Percentiles rank a stretch among this genome's conserved stretches.
Conservation (phyloP, 768 basidiomycete genomes). For the Russula sp. region DNA sequence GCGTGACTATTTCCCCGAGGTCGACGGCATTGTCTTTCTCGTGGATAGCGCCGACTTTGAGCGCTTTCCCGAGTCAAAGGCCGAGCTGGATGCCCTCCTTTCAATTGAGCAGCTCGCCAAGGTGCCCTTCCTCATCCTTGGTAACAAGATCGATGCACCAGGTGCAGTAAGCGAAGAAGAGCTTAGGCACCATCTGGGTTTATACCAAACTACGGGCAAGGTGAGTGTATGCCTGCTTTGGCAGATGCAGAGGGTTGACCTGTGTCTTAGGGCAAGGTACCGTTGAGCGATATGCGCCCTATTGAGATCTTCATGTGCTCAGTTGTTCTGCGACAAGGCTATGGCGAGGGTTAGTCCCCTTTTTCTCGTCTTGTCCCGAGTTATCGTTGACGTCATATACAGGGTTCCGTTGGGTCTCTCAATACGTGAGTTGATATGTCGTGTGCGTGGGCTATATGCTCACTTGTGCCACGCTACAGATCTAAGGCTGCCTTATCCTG, state of each 20-base stretch:
- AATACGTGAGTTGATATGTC: slow-evolving; percentile 63
- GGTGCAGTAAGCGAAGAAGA: slow-evolving; percentile 98
- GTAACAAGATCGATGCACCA: slow-evolving; percentile 99
- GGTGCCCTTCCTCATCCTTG: slow-evolving; percentile 97
- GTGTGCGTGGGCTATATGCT: slow-evolving; percentile 7
- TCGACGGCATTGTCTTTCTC: slow-evolving; percentile 97
- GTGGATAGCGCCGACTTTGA: slow-evolving; percentile 97
- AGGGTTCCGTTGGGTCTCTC: slow-evolving; percentile 95
- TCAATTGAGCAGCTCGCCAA: slow-evolving; percentile 93
- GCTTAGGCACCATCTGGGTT: slow-evolving; percentile 87
- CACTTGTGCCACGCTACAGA: slow-evolving; percentile 17
- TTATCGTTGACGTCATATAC: background rate
- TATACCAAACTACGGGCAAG: slow-evolving; percentile 99
- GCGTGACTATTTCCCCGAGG: slow-evolving; percentile 99
- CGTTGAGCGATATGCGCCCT: slow-evolving; percentile 92
- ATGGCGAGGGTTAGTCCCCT: slow-evolving; percentile 74
- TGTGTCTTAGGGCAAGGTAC: slow-evolving; percentile 81
- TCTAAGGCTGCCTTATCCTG: slow-evolving; percentile 11
- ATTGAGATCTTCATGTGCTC: slow-evolving; percentile 99
- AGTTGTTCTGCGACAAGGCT: slow-evolving; percentile 97
- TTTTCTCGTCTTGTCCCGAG: slow-evolving; percentile 6
- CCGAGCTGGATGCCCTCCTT: slow-evolving; percentile 93
- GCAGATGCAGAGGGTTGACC: slow-evolving; percentile 11
- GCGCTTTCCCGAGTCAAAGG: slow-evolving; percentile 94
- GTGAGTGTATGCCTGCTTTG: slow-evolving; percentile 43